A percentile compares a stretch with the other conserved stretches of the same genome.
Evolutionary conservation across 805 yeast species (phyloP).

Genomic region (Saturnispora gosingensis): DNA sequence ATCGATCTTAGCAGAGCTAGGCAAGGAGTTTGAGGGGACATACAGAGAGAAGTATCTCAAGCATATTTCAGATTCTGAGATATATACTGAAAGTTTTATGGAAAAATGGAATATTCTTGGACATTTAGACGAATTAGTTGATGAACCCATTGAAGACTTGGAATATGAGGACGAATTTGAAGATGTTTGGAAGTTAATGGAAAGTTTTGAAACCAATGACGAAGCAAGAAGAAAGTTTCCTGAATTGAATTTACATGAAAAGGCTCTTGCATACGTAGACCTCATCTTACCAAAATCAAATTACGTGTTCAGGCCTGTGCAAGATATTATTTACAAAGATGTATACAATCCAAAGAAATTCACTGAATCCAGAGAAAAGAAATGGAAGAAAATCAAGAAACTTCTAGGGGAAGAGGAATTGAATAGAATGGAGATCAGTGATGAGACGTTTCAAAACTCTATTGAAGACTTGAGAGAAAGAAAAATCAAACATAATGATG

Average conservation of each 20-base stretch:
- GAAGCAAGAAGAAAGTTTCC: slow-evolving; percentile 7
- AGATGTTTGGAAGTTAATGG: slow-evolving; percentile 2
- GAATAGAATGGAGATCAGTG: slow-evolving; percentile 16
- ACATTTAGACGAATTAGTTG: slow-evolving; percentile 23
- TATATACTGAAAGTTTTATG: slow-evolving; percentile 22
- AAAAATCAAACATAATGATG: slow-evolving; percentile 20
- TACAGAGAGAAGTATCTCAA: slow-evolving; percentile 23
- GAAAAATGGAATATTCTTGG: slow-evolving; percentile 21
- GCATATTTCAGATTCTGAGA: slow-evolving; percentile 14
- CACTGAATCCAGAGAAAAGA: slow-evolving; percentile 17
- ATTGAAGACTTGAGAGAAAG: slow-evolving; percentile 15
- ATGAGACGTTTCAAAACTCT: slow-evolving; percentile 16
- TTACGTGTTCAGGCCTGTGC: slow-evolving; percentile 22
- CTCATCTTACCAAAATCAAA: slow-evolving; percentile 16
- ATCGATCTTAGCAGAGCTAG: slow-evolving; percentile 13
- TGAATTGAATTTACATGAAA: slow-evolving; percentile 10
- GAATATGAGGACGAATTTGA: neutral
- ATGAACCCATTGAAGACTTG: slow-evolving; percentile 22
- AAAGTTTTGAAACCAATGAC: slow-evolving; percentile 11
- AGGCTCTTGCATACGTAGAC: slow-evolving; percentile 15
- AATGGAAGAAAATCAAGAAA: slow-evolving; percentile 23
- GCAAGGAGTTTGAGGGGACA: slow-evolving; percentile 24
- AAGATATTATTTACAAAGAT: slow-evolving; percentile 24
- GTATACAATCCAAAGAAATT: slow-evolving; percentile 23
- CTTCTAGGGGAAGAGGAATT: slow-evolving; percentile 20